A percentile compares a stretch with the other conserved stretches of the same genome.
Evolutionary conservation across 768 basidiomycete genomes (phyloP).

Genomic region (Favolaschia claudopus): DNA sequence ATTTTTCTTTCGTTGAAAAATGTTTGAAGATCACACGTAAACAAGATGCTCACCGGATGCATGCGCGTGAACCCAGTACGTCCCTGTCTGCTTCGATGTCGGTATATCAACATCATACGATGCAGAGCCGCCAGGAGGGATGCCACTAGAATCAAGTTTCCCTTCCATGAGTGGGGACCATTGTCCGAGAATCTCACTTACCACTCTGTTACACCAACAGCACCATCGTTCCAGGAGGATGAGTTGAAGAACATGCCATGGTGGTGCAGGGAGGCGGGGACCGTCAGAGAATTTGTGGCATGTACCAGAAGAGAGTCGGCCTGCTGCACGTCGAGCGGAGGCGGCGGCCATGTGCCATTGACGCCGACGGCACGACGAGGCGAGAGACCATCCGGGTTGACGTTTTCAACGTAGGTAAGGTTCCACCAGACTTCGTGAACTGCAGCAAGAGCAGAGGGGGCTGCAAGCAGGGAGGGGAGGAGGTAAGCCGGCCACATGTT

Average conservation of each 20-base stretch:
- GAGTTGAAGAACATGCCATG: slow-evolving; percentile 97
- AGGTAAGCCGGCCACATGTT: slow-evolving; percentile 32
- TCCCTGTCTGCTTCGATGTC: slow-evolving; percentile 75
- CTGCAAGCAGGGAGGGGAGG: slow-evolving; percentile 41
- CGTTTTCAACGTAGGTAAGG: slow-evolving; percentile 81
- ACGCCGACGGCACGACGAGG: slow-evolving; percentile 84
- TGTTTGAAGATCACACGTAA: slow-evolving; percentile 86
- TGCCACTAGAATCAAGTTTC: slow-evolving; percentile 73
- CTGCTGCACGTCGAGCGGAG: slow-evolving; percentile 75
- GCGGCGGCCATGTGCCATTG: slow-evolving; percentile 96
- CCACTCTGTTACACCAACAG: slow-evolving; percentile 86
- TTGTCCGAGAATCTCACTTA: slow-evolving; percentile 44
- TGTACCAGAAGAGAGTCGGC: slow-evolving; percentile 82
- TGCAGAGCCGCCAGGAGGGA: slow-evolving; percentile 74
- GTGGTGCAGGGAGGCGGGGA: slow-evolving; percentile 80
- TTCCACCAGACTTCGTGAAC: slow-evolving; percentile 89
- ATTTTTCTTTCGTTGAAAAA: slow-evolving; percentile 77
- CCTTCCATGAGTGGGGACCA: too few relatives aligned
- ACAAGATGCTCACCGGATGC: slow-evolving; percentile 74
- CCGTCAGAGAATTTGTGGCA: slow-evolving; percentile 73
- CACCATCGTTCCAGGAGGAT: slow-evolving; percentile 90
- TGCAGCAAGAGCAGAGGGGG: slow-evolving; percentile 60
- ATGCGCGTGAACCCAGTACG: slow-evolving; percentile 85
- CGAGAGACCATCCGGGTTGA: slow-evolving; percentile 85
- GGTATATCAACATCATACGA: slow-evolving; percentile 80